phyloP scores from a whole-genome alignment of 345 rosid species.

The Brassica carinata region DNA sequence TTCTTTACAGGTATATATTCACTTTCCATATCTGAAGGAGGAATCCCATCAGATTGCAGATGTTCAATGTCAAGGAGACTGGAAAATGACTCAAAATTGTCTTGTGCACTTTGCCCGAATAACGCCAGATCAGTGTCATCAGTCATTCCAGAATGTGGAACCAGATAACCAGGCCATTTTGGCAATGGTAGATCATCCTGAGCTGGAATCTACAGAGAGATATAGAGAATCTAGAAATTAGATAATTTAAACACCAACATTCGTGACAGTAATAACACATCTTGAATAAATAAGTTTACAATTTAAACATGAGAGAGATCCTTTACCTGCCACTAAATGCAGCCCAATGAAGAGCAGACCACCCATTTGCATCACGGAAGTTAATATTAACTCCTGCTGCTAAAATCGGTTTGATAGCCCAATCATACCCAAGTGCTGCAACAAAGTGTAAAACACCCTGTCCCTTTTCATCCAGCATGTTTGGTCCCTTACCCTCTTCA shows the following conservation, averaged over 20 bases:
- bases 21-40: constrained; percentile 47
- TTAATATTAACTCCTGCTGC: constrained; percentile 78
- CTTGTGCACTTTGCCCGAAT: constrained; percentile 53
- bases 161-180: constrained; percentile 42
- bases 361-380: constrained; percentile 89
- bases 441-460: constrained; percentile 83
- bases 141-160: constrained; percentile 49
- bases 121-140: constrained; percentile 49
- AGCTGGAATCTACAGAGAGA: constrained; percentile 48
- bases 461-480: constrained; percentile 64
- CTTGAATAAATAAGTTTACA: neutral
- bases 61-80: constrained; percentile 43
- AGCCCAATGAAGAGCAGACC: constrained; percentile 99
- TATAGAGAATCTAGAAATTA: constrained; percentile 12
- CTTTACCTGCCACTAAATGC: constrained; percentile 86
- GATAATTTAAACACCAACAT: neutral
- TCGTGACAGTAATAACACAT: neutral
- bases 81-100: constrained; percentile 43
- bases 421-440: constrained; percentile 85
- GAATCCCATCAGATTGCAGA: constrained; percentile 41
- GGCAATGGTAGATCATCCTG: constrained; percentile 41
- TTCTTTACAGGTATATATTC: constrained; percentile 43
- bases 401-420: constrained; percentile 76
- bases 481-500: constrained; percentile 83
- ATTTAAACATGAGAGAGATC: constrained; percentile 11